Base-by-base conservation (phyloP, 306 rosid genomes). In the Urtica urens region DNA sequence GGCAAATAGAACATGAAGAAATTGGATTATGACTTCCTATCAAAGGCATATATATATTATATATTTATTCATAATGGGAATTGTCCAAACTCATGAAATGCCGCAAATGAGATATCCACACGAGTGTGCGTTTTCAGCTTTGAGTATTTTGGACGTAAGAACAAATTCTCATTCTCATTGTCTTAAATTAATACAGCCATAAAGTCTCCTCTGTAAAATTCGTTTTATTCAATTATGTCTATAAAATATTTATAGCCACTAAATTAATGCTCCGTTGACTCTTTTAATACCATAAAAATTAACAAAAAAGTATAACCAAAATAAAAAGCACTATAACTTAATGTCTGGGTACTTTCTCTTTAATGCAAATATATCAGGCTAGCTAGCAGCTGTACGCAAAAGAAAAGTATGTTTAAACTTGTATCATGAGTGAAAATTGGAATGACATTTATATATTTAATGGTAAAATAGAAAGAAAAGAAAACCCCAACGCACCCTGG, bases 401-500 rank as follows among this genome's bases (percentile, higher is more conserved):
- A n/a, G n/a, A n/a, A n/a, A n/a, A n/a, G n/a, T n/a, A n/a, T n/a
- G n/a, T n/a, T n/a, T n/a, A n/a, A 15, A 39, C 16, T 8, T 2
- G 12, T 39, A 1, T 11, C 6, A 8, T 39, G 6, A 8, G 16
- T 39, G 17, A 10, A 6, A 5, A 6, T 9, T 3, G n/a, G 6
- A 23, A 21, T 4, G 13, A 46, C 23, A 10, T 6, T 42, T 16
- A 39, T 9, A 14, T 20, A 22, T 12, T 14, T n/a, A 51, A 16
- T 15, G 23, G 2, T 2, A 21, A 13, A 12, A 18, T 8, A 51
- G 28, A 11, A 46, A n/a, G 18, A 3, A 20, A 19, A 15, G 17
- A 23, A 23, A 2, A 10, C 12, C 10, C 15, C 12, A 6, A 30
- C 82, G 29, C 75, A 90, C 97, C 78, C 94, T 47, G 97, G 87